Base-by-base conservation (phyloP, 352 stramenopile genomes). In the Pythium rhizo-oryzae region DNA sequence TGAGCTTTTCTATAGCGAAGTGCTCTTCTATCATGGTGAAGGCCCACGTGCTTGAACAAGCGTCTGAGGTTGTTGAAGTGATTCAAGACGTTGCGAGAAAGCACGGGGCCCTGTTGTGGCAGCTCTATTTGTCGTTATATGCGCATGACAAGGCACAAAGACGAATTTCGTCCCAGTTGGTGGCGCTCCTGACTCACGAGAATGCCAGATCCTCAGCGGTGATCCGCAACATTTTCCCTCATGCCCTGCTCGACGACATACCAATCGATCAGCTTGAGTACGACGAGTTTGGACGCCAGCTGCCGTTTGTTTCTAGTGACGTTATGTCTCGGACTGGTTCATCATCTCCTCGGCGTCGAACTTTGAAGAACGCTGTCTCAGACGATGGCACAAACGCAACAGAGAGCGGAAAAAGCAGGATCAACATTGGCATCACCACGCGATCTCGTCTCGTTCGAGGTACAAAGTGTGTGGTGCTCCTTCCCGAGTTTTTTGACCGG, bases 51-150 rank as follows among this genome's bases (percentile, higher is more conserved):
- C 64, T 96, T 8, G 89, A 96, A 56, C 89, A 96, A 49, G 84
- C 87, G 28, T 92, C 89, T 1, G 89, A 96, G 67, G 75, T 96
- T 15, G 89, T 96, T 5, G 87, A 96, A 61, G 56, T 93, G 23
- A 94, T 96, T 65, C 89, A 96, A 78, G 83, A 95, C 54, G 91
- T 90, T 69, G 84, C 89, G 8, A 73, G 87, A n/a, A 94, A 92
- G 57, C 87, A 96, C 59, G 89, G 89, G 13, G 82, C 80, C 3
- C 64, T 96, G 5, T 59, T 96, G 19, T 96, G 89, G 89, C 89
- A 96, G 28, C 65, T 96, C 50, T 96, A 95, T 52, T 71, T 96
- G 41, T 85, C 86, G 13, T 57, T 94, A 30, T 92, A 91, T 52
- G 87, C 79, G 0, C 87, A 94, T 76, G 87, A 95, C 67, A 94